Conservation (phyloP, 1,284 basidiomycete genomes). For the Schizopora paradoxa region DNA sequence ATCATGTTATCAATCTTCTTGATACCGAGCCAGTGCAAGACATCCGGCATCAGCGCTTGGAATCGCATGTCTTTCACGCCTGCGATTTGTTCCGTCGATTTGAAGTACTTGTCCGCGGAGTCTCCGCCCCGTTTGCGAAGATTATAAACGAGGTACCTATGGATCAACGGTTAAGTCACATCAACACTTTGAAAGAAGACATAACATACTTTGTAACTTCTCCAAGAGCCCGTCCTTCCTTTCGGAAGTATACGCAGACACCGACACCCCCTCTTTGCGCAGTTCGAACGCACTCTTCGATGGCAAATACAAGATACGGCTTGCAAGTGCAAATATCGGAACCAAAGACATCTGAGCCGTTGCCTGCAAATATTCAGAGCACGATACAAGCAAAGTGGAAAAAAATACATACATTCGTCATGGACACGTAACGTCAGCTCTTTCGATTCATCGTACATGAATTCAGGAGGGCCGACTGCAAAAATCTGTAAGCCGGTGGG, state of each 20-base stretch:
- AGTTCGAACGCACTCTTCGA: slow-evolving; percentile 85
- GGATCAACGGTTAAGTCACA: slow-evolving; percentile 4
- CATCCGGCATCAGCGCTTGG: slow-evolving; percentile 95
- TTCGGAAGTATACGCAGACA: slow-evolving; percentile 91
- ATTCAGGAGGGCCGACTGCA: slow-evolving; percentile 76
- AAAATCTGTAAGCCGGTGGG: neutral
- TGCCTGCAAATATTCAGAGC: slow-evolving; percentile 39
- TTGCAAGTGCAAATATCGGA: slow-evolving; percentile 96
- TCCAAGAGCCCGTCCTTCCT: slow-evolving; percentile 88
- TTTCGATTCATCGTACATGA: slow-evolving; percentile 72
- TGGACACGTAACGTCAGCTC: slow-evolving; percentile 91
- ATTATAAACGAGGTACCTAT: slow-evolving; percentile 87
- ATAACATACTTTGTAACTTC: slow-evolving; percentile 79
- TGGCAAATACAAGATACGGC: slow-evolving; percentile 89
- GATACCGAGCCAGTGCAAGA: slow-evolving; percentile 92
- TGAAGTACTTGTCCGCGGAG: slow-evolving; percentile 90
- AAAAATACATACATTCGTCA: slow-evolving; percentile 73
- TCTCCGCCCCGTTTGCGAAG: slow-evolving; percentile 92
- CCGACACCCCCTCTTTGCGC: slow-evolving; percentile 90
- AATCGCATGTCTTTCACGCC: slow-evolving; percentile 96
- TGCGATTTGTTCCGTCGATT: slow-evolving; percentile 87
- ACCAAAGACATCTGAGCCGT: slow-evolving; percentile 84
- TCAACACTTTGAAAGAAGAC: neutral
- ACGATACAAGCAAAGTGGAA: slow-evolving; percentile 19
- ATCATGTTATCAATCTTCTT: slow-evolving; percentile 87